Evolutionary conservation across 441 rosid species (phyloP), one percentile per base, ranked within the genome.

Genomic region (Aleurites moluccanus): DNA sequence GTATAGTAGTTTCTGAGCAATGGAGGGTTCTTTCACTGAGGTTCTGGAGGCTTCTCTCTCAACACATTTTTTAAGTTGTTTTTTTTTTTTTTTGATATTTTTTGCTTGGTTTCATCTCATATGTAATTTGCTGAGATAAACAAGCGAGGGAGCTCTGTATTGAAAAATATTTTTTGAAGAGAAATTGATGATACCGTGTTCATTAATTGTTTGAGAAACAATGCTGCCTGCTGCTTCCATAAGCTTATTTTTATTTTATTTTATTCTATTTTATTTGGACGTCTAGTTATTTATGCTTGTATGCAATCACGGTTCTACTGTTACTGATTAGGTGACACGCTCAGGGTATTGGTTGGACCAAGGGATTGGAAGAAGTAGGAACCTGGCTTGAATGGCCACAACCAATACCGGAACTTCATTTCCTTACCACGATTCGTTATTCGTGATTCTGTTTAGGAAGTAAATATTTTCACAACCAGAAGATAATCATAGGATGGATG

Each of bases 1-100:
- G 78, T 63, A 68, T 42, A 74, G 64, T 73, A 64, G 74, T 75
- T 18, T 60, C 68, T 50, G 76, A 35, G 73, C 23, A 57, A 68
- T 72, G 68, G 40, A 52, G 77, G 71, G 72, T 40, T 64, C 49
- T 60, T 64, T 50, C 55, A 56, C 45, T 28, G 14, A 25, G 69
- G 64, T 63, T 20, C n/a, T n/a, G n/a, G n/a, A n/a, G n/a, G n/a
- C n/a, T n/a, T n/a, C n/a, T n/a, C n/a, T n/a, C n/a, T n/a, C 16
- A 21, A 23, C 21, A 4, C 62, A 64, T 20, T 28, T 23, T 33
- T 25, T 45, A n/a, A n/a, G 18, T n/a, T n/a, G n/a, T n/a, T n/a
- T n/a, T n/a, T n/a, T 16, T 40, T 15, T 61, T 30, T 10, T 59
- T 35, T 47, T 33, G 50, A n/a, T 67, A 38, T 20, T 44, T 35